Evolutionary conservation across 2,329 filamentous ascomycete genomes (phyloP).

Genomic region (Hymenotorrendiella dingleyae): DNA sequence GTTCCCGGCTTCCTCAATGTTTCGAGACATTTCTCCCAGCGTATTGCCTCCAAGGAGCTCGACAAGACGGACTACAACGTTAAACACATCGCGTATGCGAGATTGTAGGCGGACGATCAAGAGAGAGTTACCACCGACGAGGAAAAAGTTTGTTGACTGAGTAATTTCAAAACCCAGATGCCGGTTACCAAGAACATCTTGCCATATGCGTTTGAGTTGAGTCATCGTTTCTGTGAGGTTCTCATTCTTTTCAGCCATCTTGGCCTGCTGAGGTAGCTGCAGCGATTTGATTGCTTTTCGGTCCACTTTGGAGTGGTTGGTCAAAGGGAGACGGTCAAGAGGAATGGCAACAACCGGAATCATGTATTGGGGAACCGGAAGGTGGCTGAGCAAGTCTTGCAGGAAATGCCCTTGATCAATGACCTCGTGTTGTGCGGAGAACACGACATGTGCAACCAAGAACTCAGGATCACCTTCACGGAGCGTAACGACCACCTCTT

Average conservation of each 20-base stretch:
- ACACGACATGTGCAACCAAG: conserved; percentile 33
- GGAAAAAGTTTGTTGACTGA: conserved; percentile 13
- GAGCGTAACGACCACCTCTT: conserved; percentile 23
- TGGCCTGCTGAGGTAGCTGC: conserved; percentile 4
- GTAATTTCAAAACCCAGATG: neutral
- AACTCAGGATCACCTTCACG: conserved; percentile 16
- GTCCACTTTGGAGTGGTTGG: conserved; percentile 31
- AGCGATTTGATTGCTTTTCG: conserved; percentile 14
- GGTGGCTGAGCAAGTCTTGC: conserved; percentile 1
- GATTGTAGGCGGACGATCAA: conserved; percentile 28
- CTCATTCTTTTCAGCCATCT: neutral
- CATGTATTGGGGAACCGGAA: conserved; percentile 34
- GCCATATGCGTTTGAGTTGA: conserved; percentile 12
- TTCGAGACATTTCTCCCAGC: conserved; percentile 17
- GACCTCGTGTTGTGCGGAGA: conserved; percentile 8
- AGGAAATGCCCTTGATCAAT: conserved; percentile 16
- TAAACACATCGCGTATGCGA: conserved; percentile 21
- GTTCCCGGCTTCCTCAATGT: conserved; percentile 2
- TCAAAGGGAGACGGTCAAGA: conserved; percentile 29
- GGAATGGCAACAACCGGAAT: conserved; percentile 27
- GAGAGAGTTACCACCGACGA: conserved; percentile 32
- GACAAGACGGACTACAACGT: conserved; percentile 16
- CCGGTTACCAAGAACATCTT: conserved; percentile 6
- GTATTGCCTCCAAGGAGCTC: conserved; percentile 23
- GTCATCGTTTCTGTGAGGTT: conserved; percentile 1